A percentile compares a stretch with the other conserved stretches of the same genome.
Evolutionary conservation across 176 grass and related monocot species (phyloP).

Genomic region (Chrysopogon serrulatus): DNA sequence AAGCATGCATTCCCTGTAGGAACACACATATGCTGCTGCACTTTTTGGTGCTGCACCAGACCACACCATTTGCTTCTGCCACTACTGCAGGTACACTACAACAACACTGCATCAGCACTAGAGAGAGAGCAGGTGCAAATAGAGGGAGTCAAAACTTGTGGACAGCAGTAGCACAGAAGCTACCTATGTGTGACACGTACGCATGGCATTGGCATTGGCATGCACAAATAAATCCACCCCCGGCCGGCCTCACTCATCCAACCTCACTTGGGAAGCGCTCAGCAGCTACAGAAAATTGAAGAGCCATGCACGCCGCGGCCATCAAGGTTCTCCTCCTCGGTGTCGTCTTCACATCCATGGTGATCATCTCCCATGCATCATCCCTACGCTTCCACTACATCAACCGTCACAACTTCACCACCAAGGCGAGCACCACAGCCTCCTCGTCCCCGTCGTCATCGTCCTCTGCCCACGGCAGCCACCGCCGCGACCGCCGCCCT

Average conservation of each 20-base stretch:
- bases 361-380: slow-evolving; percentile 1
- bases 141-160: not conserved
- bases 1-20: not conserved
- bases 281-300: not conserved
- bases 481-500: slow-evolving; percentile 16
- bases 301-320: slow-evolving; percentile 9
- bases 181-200: not conserved
- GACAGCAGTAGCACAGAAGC: not conserved
- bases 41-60: not conserved
- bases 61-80: not conserved
- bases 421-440: not conserved
- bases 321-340: slow-evolving; percentile 14
- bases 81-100: not conserved
- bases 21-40: not conserved
- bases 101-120: not conserved
- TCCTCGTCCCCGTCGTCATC: not conserved
- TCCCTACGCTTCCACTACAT: slow-evolving; percentile 48
- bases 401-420: slow-evolving; percentile 35
- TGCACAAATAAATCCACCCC: slow-evolving; percentile 45
- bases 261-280: not conserved
- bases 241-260: not conserved
- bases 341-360: not conserved
- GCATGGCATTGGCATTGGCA: not conserved
- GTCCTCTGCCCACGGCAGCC: not conserved
- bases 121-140: not conserved